Conservation (phyloP, 2,329 filamentous ascomycete genomes). For the Orbilia javanica region DNA sequence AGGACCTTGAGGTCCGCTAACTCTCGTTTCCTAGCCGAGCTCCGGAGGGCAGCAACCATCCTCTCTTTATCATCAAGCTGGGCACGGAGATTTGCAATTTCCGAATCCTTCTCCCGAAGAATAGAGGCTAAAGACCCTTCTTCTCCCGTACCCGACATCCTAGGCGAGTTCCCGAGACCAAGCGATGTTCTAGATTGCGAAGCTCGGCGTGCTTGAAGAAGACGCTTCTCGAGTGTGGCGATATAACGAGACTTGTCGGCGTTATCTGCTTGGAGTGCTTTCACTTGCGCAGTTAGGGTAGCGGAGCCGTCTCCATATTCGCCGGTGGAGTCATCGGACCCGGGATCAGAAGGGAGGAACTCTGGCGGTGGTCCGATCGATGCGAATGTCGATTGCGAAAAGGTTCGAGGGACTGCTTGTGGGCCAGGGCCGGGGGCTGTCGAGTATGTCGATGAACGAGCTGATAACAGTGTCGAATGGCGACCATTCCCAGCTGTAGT, state of each 20-base stretch:
- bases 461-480: constrained; percentile 40
- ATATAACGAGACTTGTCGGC: constrained; percentile 98
- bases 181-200: constrained; percentile 89
- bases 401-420: constrained; percentile 67
- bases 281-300: constrained; percentile 84
- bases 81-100: constrained; percentile 90
- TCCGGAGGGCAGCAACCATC: constrained; percentile 89
- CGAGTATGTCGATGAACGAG: constrained; percentile 69
- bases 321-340: constrained; percentile 76
- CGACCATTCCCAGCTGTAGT: constrained; percentile 72
- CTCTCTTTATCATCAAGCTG: constrained; percentile 93
- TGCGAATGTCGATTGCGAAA: constrained; percentile 69
- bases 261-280: constrained; percentile 92
- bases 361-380: constrained; percentile 67
- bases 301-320: constrained; percentile 90
- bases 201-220: constrained; percentile 88
- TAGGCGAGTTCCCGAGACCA: constrained; percentile 73
- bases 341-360: constrained; percentile 68
- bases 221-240: constrained; percentile 87
- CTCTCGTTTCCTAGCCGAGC: constrained; percentile 86
- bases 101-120: constrained; percentile 88
- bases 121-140: constrained; percentile 80
- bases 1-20: constrained; percentile 74
- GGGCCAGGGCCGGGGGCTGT: constrained; percentile 74
- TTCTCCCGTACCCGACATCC: constrained; percentile 72